Percentiles rank a stretch among this genome's conserved stretches.
Evolutionary conservation across 441 rosid genomes (phyloP).

Genomic region (Brassica balearica): DNA sequence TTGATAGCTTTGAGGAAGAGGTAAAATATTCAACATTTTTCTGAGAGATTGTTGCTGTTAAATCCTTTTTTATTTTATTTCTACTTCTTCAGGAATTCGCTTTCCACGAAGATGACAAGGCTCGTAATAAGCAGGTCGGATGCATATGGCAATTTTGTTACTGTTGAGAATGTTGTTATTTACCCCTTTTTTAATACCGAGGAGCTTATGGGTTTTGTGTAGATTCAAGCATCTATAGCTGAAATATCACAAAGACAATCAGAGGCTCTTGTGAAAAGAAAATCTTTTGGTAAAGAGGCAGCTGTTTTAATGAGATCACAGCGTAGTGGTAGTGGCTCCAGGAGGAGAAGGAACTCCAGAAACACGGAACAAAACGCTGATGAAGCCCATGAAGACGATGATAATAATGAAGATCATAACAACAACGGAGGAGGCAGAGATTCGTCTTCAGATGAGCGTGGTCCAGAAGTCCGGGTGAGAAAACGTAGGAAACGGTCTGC

Average conservation of each 20-base stretch:
- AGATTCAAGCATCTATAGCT: constrained; percentile 85
- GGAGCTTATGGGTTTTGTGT: constrained; percentile 32
- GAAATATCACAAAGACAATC: constrained; percentile 67
- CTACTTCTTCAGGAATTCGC: constrained; percentile 60
- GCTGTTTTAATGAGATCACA: constrained; percentile 52
- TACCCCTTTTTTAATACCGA: background rate
- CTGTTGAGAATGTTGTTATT: constrained; percentile 18
- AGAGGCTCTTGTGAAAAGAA: constrained; percentile 69
- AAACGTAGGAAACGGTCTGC: constrained; percentile 69
- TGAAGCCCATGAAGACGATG: constrained; percentile 63
- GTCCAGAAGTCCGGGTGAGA: constrained; percentile 54
- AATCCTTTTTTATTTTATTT: constrained; percentile 11
- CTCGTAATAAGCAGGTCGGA: constrained; percentile 71
- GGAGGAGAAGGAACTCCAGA: constrained; percentile 57
- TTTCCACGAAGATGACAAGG: constrained; percentile 74
- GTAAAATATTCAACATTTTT: constrained; percentile 39
- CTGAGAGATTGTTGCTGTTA: constrained; percentile 3
- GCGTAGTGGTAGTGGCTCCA: constrained; percentile 47
- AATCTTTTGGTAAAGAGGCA: constrained; percentile 57
- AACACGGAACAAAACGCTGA: constrained; percentile 52
- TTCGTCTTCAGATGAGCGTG: constrained; percentile 87
- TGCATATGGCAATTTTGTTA: constrained; percentile 11
- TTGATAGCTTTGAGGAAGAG: constrained; percentile 85
- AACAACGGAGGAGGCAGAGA: constrained; percentile 44
- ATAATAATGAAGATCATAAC: constrained; percentile 20